Evolutionary conservation across 371 early-diverging fungal genomes (phyloP).

Genomic region (Batrachochytrium dendrobatidis): DNA sequence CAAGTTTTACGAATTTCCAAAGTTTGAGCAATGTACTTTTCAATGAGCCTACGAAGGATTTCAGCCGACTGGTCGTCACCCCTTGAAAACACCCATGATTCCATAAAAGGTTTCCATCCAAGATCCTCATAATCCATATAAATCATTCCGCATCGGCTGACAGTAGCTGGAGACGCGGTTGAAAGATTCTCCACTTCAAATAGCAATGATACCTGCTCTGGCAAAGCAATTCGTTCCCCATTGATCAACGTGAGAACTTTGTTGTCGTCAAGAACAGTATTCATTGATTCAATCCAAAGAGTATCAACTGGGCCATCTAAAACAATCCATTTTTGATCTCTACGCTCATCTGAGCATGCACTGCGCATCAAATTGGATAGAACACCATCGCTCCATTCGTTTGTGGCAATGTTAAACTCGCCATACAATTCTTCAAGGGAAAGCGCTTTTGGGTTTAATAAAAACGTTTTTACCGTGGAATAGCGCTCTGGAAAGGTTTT

Average conservation of each 20-base stretch:
- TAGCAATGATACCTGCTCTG: slow-evolving; percentile 45
- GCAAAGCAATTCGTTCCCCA: slow-evolving; percentile 54
- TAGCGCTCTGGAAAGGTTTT: slow-evolving; percentile 31
- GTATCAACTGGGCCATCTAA: slow-evolving; percentile 57
- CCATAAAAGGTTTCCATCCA: slow-evolving; percentile 40
- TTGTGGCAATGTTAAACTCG: slow-evolving; percentile 37
- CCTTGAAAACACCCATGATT: slow-evolving; percentile 36
- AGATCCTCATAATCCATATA: slow-evolving; percentile 47
- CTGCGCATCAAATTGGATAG: slow-evolving; percentile 43
- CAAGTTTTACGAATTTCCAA: slow-evolving; percentile 42
- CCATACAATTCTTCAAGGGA: slow-evolving; percentile 53
- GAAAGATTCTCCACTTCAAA: slow-evolving; percentile 49
- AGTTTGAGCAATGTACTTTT: slow-evolving; percentile 38
- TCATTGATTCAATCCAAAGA: slow-evolving; percentile 57
- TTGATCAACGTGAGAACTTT: slow-evolving; percentile 48
- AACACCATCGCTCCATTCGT: slow-evolving; percentile 57
- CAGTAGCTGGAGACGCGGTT: slow-evolving; percentile 51
- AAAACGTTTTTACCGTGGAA: slow-evolving; percentile 29
- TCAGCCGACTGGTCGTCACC: slow-evolving; percentile 31
- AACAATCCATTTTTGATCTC: slow-evolving; percentile 50
- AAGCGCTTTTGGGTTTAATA: slow-evolving; percentile 49
- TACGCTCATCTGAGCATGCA: slow-evolving; percentile 42
- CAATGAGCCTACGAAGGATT: slow-evolving; percentile 32
- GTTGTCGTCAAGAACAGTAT: slow-evolving; percentile 56
- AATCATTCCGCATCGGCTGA: slow-evolving; percentile 54